A percentile compares a stretch with the other conserved stretches of the same genome.
phyloP scores from a whole-genome alignment of 176 grass and related monocot species.

The Triticum turgidum region DNA sequence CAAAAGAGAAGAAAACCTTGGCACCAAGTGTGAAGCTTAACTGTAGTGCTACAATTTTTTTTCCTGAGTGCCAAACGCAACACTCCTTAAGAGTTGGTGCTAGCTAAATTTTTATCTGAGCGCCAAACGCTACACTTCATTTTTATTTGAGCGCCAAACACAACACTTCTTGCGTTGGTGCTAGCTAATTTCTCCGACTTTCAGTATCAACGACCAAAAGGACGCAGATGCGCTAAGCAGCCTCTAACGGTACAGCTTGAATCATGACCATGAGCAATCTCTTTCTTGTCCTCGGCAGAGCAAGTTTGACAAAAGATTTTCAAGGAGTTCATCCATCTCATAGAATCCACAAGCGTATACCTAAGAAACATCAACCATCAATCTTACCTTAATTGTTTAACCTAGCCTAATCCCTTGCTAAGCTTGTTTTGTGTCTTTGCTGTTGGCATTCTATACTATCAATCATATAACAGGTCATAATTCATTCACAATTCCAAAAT shows the following conservation, averaged over 20 bases:
- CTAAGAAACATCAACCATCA: background rate
- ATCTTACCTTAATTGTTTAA: background rate
- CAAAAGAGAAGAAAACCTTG: background rate
- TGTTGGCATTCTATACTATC: background rate
- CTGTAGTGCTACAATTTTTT: background rate
- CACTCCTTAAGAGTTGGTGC: background rate
- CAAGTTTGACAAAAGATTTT: background rate
- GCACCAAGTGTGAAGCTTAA: background rate
- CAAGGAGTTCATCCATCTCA: background rate
- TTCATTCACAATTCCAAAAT: background rate
- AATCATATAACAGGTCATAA: background rate
- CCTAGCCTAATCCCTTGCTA: background rate
- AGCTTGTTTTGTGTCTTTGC: background rate
- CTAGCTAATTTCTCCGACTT: background rate
- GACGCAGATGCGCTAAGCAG: background rate
- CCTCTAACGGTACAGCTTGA: background rate
- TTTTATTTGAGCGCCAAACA: too few species aligned
- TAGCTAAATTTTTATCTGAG: too few species aligned
- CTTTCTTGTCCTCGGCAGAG: background rate
- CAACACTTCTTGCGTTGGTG: background rate
- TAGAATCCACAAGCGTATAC: background rate
- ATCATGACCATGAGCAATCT: background rate
- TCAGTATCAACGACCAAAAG: background rate
- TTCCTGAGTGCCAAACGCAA: background rate
- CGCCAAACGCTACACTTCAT: too few species aligned